Evolutionary conservation across 208 protist genomes (phyloP).

Genomic region (Trypanosoma lewisi): DNA sequence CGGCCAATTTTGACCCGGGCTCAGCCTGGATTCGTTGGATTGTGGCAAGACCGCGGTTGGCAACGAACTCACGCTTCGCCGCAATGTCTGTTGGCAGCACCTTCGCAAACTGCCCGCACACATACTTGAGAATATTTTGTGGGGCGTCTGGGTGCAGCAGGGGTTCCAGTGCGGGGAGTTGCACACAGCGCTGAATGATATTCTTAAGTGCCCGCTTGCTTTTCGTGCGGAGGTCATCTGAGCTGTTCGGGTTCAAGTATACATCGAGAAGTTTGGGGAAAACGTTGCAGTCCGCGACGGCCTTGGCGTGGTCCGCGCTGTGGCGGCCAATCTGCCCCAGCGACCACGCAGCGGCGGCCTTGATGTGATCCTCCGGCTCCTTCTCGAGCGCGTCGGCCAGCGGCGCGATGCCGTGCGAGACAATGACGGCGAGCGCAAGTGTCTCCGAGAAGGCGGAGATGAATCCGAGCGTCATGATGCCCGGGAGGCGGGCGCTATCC

Average conservation of each 20-base stretch:
- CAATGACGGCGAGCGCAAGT: conserved; percentile 95
- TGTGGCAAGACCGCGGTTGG: conserved; percentile 90
- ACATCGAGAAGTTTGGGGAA: conserved; percentile 92
- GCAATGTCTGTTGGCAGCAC: conserved; percentile 97
- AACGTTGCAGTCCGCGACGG: conserved; percentile 95
- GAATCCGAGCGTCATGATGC: conserved; percentile 98
- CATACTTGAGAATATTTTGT: conserved; percentile 96
- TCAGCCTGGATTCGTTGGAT: conserved; percentile 97
- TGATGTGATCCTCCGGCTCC: conserved; percentile 95
- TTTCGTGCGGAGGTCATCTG: conserved; percentile 95
- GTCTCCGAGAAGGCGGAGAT: conserved; percentile 98
- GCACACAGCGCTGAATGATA: conserved; percentile 96
- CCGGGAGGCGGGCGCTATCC: conserved; percentile 92
- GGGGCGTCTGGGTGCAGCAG: conserved; percentile 94
- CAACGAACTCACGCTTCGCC: conserved; percentile 96
- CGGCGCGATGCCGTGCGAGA: conserved; percentile 90
- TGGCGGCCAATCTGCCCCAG: conserved; percentile 97
- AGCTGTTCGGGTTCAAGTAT: conserved; percentile 87
- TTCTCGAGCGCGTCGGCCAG: conserved; percentile 91
- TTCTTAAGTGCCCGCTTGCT: conserved; percentile 95
- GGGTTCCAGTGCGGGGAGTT: conserved; percentile 95
- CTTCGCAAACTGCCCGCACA: conserved; percentile 98
- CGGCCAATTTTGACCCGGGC: conserved; percentile 92
- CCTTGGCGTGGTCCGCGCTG: conserved; percentile 96
- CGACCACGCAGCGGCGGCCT: conserved; percentile 92